These are phyloP conservation scores for Oleoguttula mirabilis DNA, from an alignment of 495 filamentous ascomycete species.

Conservation along the genomic window DNA sequence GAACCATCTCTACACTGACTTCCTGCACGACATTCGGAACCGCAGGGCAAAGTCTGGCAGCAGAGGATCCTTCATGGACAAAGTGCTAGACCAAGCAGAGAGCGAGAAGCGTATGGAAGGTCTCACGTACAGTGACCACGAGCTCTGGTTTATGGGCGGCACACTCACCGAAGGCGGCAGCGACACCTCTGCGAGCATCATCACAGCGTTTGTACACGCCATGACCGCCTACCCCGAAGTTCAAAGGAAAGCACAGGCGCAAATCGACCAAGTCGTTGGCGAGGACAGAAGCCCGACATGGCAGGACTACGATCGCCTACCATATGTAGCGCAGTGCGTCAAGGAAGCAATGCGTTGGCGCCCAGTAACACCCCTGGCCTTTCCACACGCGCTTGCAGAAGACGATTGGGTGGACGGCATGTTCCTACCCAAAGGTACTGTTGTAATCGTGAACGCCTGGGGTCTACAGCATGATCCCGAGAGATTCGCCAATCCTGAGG, in stretches of 20 bases:
- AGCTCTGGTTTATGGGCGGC: conserved; percentile 19
- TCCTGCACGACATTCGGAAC: conserved; percentile 11
- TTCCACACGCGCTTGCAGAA: conserved; percentile 22
- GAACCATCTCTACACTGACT: conserved; percentile 32
- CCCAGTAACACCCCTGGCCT: conserved; percentile 17
- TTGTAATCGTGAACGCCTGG: conserved; percentile 20
- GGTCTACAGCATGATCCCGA: conserved; percentile 20
- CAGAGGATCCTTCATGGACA: conserved; percentile 33
- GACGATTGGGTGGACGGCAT: conserved; percentile 23
- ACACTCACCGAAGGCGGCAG: conserved; percentile 36
- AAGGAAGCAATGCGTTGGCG: conserved; percentile 24
- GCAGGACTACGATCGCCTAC: conserved; percentile 15
- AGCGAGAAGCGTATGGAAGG: conserved; percentile 8
- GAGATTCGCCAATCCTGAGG: conserved; percentile 16
- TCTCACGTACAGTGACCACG: conserved; percentile 5
- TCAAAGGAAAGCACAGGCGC: conserved; percentile 28
- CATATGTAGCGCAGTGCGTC: conserved; percentile 20
- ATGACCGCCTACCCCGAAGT: conserved; percentile 34
- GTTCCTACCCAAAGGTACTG: conserved; percentile 22
- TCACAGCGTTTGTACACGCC: conserved; percentile 35
- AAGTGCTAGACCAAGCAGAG: conserved; percentile 24
- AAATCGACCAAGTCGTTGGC: conserved; percentile 23
- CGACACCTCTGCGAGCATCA: conserved; percentile 33
- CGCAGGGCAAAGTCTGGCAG: conserved; percentile 10
- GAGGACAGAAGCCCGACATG: conserved; percentile 17